Evolutionary conservation across 2,329 filamentous ascomycete genomes (phyloP).

Genomic region (Capronia epimyces): DNA sequence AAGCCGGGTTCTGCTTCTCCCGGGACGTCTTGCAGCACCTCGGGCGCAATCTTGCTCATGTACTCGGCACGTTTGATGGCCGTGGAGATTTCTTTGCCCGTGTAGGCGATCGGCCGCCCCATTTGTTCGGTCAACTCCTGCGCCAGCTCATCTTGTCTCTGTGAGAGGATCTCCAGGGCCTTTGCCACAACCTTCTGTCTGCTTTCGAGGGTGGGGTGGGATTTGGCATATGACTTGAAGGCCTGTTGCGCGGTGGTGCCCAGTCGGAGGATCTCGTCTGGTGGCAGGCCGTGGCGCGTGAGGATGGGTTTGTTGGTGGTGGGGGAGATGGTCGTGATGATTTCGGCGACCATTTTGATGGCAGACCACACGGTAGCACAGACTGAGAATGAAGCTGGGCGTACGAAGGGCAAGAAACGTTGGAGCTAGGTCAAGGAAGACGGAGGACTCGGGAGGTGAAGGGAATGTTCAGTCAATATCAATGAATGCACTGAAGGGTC

Average conservation of each 20-base stretch:
- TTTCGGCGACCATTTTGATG: constrained; percentile 50
- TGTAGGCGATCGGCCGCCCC: constrained; percentile 86
- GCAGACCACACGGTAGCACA: not conserved
- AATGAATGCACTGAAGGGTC: too few species aligned
- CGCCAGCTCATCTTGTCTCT: constrained; percentile 72
- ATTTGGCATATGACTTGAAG: constrained; percentile 71
- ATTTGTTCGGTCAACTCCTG: constrained; percentile 88
- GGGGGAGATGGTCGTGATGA: constrained; percentile 76
- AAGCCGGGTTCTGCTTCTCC: constrained; percentile 84
- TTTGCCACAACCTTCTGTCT: constrained; percentile 76
- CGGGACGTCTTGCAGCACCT: constrained; percentile 70
- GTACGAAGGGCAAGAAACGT: not conserved
- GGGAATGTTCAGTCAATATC: not conserved
- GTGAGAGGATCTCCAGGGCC: constrained; percentile 64
- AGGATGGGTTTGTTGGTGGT: constrained; percentile 79
- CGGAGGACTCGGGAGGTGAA: not conserved
- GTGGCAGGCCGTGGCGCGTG: constrained; percentile 68
- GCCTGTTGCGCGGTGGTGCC: constrained; percentile 66
- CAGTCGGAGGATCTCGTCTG: constrained; percentile 64
- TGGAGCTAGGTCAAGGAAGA: not conserved
- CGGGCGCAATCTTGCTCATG: constrained; percentile 73
- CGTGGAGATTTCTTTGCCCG: constrained; percentile 74
- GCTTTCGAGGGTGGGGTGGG: constrained; percentile 67
- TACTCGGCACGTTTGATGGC: constrained; percentile 82
- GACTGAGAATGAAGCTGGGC: not conserved